Conservation (phyloP, 164 flowering plant species). For the Aristolochia californica region DNA sequence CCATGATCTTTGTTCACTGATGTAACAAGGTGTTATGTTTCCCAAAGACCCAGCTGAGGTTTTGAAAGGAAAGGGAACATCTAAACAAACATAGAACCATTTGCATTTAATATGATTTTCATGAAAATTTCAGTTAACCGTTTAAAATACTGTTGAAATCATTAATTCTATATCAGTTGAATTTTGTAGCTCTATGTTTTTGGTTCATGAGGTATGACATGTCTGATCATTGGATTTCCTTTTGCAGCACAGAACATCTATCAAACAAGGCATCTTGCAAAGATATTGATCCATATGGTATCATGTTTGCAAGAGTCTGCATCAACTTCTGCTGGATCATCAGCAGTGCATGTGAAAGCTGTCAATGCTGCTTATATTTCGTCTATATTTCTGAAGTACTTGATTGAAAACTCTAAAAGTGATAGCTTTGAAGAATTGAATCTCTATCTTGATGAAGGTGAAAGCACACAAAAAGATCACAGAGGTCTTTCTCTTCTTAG, state of each 20-base stretch:
- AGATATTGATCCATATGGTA: conserved; percentile 70
- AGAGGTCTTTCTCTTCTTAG: no score
- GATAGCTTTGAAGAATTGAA: conserved; percentile 52
- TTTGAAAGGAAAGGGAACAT: no score
- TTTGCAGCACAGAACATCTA: conserved; percentile 69
- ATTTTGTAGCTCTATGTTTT: neutral
- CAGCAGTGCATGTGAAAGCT: conserved; percentile 42
- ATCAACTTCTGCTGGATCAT: conserved; percentile 34
- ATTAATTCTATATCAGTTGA: neutral
- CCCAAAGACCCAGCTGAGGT: no score
- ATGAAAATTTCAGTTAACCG: neutral
- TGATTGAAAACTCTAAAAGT: conserved; percentile 68
- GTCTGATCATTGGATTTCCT: conserved; percentile 2
- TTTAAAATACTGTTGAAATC: neutral
- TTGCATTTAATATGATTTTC: neutral
- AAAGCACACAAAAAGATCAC: conserved; percentile 29
- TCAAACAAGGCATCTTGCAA: conserved; percentile 80
- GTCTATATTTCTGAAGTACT: conserved; percentile 68
- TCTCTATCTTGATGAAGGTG: conserved; percentile 56
- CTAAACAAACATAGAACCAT: no score
- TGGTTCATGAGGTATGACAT: neutral
- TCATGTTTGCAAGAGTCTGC: conserved; percentile 73
- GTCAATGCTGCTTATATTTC: conserved; percentile 70
- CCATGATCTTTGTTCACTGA: no score
- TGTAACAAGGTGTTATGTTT: no score